A percentile compares a stretch with the other conserved stretches of the same genome.
Evolutionary conservation across 164 flowering plant species (phyloP).

Genomic region (Liquidambar formosana): DNA sequence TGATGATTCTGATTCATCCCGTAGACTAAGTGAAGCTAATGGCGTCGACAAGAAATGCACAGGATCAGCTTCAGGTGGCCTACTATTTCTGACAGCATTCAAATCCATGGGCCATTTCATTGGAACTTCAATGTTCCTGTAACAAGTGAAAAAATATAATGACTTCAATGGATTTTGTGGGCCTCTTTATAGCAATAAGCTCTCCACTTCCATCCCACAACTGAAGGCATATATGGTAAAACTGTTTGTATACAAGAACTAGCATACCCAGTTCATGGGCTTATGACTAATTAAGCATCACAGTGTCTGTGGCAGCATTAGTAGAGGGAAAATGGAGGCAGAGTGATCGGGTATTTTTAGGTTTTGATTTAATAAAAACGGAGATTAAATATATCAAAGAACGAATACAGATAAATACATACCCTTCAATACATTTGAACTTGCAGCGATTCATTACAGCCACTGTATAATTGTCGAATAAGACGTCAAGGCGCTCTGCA

Average conservation of each 20-base stretch:
- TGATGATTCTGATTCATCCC: not conserved
- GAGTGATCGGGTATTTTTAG: too few relatives aligned
- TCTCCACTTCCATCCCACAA: too few relatives aligned
- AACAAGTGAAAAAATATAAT: not conserved
- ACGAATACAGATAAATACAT: not conserved
- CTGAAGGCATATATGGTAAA: too few relatives aligned
- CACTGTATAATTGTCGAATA: constrained; percentile 6
- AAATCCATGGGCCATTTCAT: constrained; percentile 15
- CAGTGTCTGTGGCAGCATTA: too few relatives aligned
- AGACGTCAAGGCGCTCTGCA: constrained; percentile 2
- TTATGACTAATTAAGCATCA: too few relatives aligned
- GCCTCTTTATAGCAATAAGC: not conserved
- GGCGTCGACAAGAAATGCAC: not conserved
- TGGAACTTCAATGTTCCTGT: constrained; percentile 12
- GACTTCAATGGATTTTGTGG: not conserved
- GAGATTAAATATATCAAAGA: not conserved
- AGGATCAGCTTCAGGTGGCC: not conserved
- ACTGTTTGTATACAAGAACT: not conserved
- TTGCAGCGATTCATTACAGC: constrained; percentile 17
- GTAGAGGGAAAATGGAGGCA: too few relatives aligned
- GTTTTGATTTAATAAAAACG: not conserved
- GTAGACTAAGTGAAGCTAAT: constrained; percentile 7
- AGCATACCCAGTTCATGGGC: too few relatives aligned
- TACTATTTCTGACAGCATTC: too few relatives aligned
- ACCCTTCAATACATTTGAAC: constrained; percentile 12